phyloP scores from a whole-genome alignment of 179 eudicot species.

The Beta lomatogona region DNA sequence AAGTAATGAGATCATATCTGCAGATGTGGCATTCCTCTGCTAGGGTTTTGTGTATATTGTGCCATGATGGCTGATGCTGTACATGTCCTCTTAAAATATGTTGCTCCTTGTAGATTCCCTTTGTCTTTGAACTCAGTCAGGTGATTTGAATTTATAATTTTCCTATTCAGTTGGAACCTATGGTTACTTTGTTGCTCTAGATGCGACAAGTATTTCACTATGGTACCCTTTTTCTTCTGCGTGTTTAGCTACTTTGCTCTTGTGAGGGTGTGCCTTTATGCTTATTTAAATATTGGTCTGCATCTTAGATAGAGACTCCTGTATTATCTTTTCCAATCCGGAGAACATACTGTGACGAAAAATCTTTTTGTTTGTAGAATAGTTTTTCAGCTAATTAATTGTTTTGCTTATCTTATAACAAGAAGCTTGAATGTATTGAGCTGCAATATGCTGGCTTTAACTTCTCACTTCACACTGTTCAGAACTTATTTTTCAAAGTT shows the following conservation, averaged over 20 bases:
- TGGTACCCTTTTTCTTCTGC: not conserved
- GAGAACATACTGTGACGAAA: not conserved
- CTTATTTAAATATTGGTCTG: not conserved
- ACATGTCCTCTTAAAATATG: not conserved
- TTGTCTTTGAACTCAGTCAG: not conserved
- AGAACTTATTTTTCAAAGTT: not conserved
- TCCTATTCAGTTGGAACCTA: not conserved
- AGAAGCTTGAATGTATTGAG: not conserved
- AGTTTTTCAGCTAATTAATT: not conserved
- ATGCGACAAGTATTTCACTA: not conserved
- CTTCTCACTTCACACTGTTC: not conserved
- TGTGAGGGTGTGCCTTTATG: not conserved
- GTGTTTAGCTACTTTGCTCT: not conserved
- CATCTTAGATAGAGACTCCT: not conserved
- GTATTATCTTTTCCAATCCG: not conserved
- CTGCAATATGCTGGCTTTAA: not conserved
- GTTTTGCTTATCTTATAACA: not conserved
- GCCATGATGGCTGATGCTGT: not conserved
- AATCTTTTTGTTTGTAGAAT: not conserved
- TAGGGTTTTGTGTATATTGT: not conserved
- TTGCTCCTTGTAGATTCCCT: not conserved
- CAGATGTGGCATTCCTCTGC: not conserved
- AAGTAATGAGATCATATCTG: not conserved
- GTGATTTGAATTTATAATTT: not conserved
- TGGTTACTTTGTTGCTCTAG: not conserved